Evolutionary conservation across 1,284 basidiomycete species (phyloP).

Genomic region (Lignosus rhinocerotis): DNA sequence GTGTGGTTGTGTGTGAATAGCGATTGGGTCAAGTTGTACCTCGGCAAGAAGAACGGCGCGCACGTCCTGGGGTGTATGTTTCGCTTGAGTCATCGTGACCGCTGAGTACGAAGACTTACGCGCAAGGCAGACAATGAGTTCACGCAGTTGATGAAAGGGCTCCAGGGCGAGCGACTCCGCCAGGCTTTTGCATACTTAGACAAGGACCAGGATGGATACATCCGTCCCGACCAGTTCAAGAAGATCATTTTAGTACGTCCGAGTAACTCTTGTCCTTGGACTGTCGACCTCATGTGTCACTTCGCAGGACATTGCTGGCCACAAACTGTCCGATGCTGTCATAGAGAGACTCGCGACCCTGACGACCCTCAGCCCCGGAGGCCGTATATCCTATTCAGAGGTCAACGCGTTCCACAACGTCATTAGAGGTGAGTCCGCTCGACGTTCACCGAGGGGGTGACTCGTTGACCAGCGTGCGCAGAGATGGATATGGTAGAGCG

Average conservation of each 20-base stretch:
- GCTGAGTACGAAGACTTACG: conserved; percentile 9
- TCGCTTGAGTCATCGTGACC: neutral
- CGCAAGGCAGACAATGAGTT: conserved; percentile 81
- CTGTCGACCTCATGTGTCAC: neutral
- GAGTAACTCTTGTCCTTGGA: neutral
- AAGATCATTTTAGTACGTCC: conserved; percentile 80
- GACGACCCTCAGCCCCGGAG: conserved; percentile 83
- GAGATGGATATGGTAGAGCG: conserved; percentile 97
- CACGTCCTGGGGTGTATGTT: conserved; percentile 89
- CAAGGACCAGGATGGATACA: conserved; percentile 87
- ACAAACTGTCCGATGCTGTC: conserved; percentile 91
- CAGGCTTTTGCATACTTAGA: conserved; percentile 93
- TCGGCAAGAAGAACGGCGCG: conserved; percentile 86
- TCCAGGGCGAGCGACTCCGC: conserved; percentile 92
- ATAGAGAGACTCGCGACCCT: conserved; percentile 88
- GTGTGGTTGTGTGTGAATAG: conserved; percentile 38
- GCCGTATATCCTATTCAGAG: conserved; percentile 92
- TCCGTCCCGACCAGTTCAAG: conserved; percentile 90
- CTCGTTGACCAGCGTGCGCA: conserved; percentile 29
- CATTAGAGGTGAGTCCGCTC: conserved; percentile 60
- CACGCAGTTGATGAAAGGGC: conserved; percentile 94
- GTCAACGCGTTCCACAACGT: conserved; percentile 96
- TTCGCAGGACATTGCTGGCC: conserved; percentile 84
- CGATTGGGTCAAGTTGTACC: conserved; percentile 93
- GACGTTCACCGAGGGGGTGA: conserved; percentile 1